Evolutionary conservation across 2,329 filamentous ascomycete genomes (phyloP).

Genomic region (Nigrograna mackinnonii): DNA sequence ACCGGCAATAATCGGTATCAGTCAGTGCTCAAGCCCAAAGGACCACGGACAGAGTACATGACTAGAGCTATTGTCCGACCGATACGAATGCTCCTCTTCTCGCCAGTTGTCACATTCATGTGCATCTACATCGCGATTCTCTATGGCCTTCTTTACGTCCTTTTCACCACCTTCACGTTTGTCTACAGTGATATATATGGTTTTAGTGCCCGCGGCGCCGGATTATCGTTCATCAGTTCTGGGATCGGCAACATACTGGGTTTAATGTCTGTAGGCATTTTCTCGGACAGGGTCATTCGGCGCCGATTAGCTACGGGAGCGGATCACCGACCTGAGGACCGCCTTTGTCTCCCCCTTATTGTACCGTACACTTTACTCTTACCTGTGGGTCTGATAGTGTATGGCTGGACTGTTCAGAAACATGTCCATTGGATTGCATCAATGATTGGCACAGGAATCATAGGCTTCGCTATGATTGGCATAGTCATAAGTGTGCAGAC

Average conservation of each 20-base stretch:
- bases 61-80: constrained; percentile 50
- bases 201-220: constrained; percentile 5
- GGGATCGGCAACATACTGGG: constrained; percentile 57
- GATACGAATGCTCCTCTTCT: constrained; percentile 57
- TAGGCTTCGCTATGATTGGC: constrained; percentile 17
- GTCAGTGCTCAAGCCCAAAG: constrained; percentile 48
- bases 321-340: constrained; percentile 49
- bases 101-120: constrained; percentile 53
- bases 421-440: constrained; percentile 32
- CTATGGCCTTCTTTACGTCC: constrained; percentile 36
- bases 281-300: constrained; percentile 37
- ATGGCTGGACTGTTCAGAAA: constrained; percentile 13
- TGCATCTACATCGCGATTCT: constrained; percentile 45
- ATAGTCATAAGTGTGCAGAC: constrained; percentile 44
- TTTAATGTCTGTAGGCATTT: constrained; percentile 40
- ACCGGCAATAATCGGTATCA: constrained; percentile 45
- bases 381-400: constrained; percentile 17
- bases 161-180: constrained; percentile 19
- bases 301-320: constrained; percentile 36
- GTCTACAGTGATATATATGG: constrained; percentile 18
- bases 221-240: constrained; percentile 2
- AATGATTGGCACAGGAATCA: constrained; percentile 53
- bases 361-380: constrained; percentile 21
- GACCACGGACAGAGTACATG: constrained; percentile 33
- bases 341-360: constrained; percentile 7